Evolutionary conservation across 805 yeast genomes (phyloP).

Genomic region (Groenewaldozyma tartarivorans): DNA sequence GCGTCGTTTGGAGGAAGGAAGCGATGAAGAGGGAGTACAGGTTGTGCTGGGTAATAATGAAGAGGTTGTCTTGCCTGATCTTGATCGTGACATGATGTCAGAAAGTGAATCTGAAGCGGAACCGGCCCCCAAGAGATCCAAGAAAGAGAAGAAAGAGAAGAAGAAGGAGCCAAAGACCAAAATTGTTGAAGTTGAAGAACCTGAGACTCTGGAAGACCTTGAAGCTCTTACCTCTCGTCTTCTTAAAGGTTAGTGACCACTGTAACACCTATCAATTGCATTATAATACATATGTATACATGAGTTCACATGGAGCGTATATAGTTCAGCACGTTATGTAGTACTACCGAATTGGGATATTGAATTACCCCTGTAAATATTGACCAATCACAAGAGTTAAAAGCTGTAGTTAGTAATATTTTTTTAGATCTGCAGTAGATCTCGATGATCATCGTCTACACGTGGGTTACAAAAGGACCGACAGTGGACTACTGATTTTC

Average conservation of each 20-base stretch:
- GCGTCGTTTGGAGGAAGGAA: slow-evolving; percentile 27
- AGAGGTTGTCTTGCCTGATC: slow-evolving; percentile 4
- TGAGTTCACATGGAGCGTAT: too few relatives aligned
- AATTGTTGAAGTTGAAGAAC: slow-evolving; percentile 72
- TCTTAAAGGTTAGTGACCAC: slow-evolving; percentile 10
- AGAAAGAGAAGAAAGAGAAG: slow-evolving; percentile 30
- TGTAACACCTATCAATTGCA: too few relatives aligned
- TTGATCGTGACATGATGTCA: not conserved
- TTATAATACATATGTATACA: too few relatives aligned
- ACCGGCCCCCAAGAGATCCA: slow-evolving; percentile 27
- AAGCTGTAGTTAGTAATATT: too few relatives aligned
- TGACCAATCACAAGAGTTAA: too few relatives aligned
- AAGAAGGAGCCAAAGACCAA: slow-evolving; percentile 24
- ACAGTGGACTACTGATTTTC: too few relatives aligned
- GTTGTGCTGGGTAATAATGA: slow-evolving; percentile 18
- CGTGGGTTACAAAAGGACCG: too few relatives aligned
- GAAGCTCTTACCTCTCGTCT: slow-evolving; percentile 46
- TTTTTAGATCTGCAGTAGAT: too few relatives aligned
- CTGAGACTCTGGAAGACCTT: slow-evolving; percentile 85
- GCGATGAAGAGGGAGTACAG: slow-evolving; percentile 28
- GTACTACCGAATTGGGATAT: too few relatives aligned
- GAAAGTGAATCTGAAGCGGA: slow-evolving; percentile 12
- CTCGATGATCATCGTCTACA: too few relatives aligned
- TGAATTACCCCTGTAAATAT: too few relatives aligned
- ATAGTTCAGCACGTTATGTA: too few relatives aligned